These are phyloP conservation scores for Sclerotinia borealis DNA, from an alignment of 2,329 filamentous ascomycete species.

Conservation along the genomic window DNA sequence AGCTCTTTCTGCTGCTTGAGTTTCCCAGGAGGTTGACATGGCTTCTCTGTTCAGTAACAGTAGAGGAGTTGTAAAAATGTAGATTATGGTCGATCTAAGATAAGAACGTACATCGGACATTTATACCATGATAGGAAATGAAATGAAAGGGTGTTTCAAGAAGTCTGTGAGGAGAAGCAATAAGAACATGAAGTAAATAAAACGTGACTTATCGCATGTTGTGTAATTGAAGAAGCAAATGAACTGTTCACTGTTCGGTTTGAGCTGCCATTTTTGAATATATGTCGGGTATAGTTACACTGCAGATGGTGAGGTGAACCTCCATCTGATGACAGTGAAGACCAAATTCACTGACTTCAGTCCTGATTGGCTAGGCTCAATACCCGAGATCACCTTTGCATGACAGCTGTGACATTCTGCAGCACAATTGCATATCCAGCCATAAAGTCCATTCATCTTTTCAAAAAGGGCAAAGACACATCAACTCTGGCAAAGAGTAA, in stretches of 20 bases:
- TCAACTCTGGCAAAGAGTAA: neutral
- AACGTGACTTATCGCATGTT: neutral
- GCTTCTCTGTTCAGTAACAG: neutral
- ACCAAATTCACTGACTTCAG: neutral
- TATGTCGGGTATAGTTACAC: constrained; percentile 1
- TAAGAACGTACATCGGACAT: neutral
- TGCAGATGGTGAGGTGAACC: neutral
- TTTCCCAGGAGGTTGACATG: neutral
- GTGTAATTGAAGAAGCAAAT: neutral
- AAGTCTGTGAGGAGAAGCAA: too few species aligned
- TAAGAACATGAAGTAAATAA: too few species aligned
- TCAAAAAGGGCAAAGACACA: neutral
- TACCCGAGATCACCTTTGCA: neutral
- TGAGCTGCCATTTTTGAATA: neutral
- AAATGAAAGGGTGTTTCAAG: too few species aligned
- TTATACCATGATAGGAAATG: neutral
- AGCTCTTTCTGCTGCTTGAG: neutral
- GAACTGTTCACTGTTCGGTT: neutral
- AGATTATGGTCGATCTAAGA: neutral
- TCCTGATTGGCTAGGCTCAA: neutral
- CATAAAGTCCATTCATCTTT: neutral
- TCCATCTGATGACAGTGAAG: neutral
- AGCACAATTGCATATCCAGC: neutral
- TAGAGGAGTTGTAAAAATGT: neutral
- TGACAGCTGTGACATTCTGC: neutral